phyloP scores from a whole-genome alignment of 2,329 filamentous ascomycete species.

The Trichophyton simii region DNA sequence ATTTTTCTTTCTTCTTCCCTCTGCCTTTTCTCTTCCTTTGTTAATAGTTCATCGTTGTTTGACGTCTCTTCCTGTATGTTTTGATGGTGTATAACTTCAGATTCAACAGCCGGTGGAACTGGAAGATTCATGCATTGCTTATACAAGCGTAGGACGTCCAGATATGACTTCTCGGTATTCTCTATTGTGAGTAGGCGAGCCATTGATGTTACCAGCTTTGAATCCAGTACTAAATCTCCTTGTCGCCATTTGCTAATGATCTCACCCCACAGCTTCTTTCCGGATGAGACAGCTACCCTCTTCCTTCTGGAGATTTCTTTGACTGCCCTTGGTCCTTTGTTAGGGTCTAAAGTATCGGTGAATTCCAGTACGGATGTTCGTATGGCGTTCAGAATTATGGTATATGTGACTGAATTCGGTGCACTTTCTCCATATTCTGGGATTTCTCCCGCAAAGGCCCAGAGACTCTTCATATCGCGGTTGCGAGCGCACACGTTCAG shows the following conservation, averaged over 20 bases:
- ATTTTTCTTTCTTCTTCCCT: slow-evolving; percentile 11
- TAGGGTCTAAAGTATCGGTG: slow-evolving; percentile 16
- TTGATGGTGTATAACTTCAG: not conserved
- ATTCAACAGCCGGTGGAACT: slow-evolving; percentile 14
- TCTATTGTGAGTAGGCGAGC: slow-evolving; percentile 61
- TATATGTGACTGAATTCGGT: slow-evolving; percentile 64
- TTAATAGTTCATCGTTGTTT: slow-evolving; percentile 1
- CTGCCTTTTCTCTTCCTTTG: slow-evolving; percentile 20
- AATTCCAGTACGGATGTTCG: slow-evolving; percentile 33
- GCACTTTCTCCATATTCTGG: slow-evolving; percentile 50
- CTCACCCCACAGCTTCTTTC: slow-evolving; percentile 67
- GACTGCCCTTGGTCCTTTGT: slow-evolving; percentile 15
- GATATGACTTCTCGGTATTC: slow-evolving; percentile 47
- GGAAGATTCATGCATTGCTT: slow-evolving; percentile 70
- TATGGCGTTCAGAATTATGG: slow-evolving; percentile 69
- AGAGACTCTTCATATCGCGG: slow-evolving; percentile 65
- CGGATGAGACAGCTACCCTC: slow-evolving; percentile 46
- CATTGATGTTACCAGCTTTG: slow-evolving; percentile 69
- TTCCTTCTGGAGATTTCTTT: slow-evolving; percentile 18
- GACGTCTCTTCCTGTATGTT: slow-evolving; percentile 13
- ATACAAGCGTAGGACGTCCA: slow-evolving; percentile 62
- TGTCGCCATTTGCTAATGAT: slow-evolving; percentile 62
- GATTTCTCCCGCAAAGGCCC: slow-evolving; percentile 60
- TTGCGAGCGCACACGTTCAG: slow-evolving; percentile 67
- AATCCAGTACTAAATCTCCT: slow-evolving; percentile 60